These are phyloP conservation scores for Xylaria sp. DNA, from an alignment of 2,329 filamentous ascomycete genomes.

Conservation along the genomic window DNA sequence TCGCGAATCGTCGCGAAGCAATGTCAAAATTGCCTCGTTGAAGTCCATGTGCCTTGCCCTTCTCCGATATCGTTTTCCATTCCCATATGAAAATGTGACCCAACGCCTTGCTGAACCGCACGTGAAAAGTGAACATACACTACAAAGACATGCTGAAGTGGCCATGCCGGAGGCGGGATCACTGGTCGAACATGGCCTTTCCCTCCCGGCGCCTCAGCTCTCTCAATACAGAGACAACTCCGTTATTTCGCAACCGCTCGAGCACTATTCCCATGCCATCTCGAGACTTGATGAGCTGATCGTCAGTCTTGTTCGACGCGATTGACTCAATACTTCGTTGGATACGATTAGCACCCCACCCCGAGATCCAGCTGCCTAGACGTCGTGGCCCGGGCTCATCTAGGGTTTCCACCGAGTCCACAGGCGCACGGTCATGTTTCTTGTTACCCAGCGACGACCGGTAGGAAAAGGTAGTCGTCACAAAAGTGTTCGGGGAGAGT, in stretches of 20 bases:
- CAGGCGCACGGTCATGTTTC: conserved; percentile 62
- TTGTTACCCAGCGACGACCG: conserved; percentile 77
- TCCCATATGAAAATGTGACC: conserved; percentile 29
- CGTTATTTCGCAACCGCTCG: conserved; percentile 71
- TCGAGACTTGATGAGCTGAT: conserved; percentile 81
- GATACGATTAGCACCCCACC: conserved; percentile 73
- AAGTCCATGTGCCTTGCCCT: conserved; percentile 19
- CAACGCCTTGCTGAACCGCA: conserved; percentile 39
- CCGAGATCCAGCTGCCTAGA: conserved; percentile 60
- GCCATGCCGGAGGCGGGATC: conserved; percentile 27
- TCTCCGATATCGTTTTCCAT: conserved; percentile 34
- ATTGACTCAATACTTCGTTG: conserved; percentile 83
- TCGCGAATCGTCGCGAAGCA: conserved; percentile 23
- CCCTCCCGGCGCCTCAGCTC: conserved; percentile 62
- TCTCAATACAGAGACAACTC: conserved; percentile 64
- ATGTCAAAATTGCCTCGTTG: conserved; percentile 28
- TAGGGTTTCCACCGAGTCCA: conserved; percentile 55
- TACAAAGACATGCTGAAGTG: conserved; percentile 32
- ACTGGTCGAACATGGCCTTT: conserved; percentile 50
- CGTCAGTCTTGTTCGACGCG: conserved; percentile 79
- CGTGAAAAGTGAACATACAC: conserved; percentile 32
- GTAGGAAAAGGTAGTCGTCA: conserved; percentile 79
- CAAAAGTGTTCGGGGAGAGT: conserved; percentile 64
- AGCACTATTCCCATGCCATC: conserved; percentile 87
- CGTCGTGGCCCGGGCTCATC: conserved; percentile 49